phyloP scores from a whole-genome alignment of 139 green algal genomes.

The Mesostigma viride region DNA sequence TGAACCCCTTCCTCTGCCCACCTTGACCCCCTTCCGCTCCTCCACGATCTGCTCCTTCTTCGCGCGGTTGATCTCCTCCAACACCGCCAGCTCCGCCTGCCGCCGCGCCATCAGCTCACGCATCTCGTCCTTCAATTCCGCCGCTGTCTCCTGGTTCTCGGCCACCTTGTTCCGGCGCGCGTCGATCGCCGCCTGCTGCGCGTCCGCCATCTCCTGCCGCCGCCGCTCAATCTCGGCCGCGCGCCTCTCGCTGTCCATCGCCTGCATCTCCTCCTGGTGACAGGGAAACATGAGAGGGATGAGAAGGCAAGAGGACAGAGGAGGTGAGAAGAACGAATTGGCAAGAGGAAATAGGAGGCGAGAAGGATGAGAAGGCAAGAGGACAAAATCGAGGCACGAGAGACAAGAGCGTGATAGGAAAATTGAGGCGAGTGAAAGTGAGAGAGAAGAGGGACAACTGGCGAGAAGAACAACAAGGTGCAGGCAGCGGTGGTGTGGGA shows the following conservation, averaged over 20 bases:
- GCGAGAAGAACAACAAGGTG: too few species aligned
- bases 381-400: too few species aligned
- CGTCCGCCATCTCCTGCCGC: slow-evolving; percentile 41
- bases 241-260: slow-evolving; percentile 36
- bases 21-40: slow-evolving; percentile 31
- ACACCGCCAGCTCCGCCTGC: slow-evolving; percentile 30
- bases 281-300: too few species aligned
- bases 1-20: too few species aligned
- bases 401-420: too few species aligned
- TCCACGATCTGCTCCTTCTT: slow-evolving; percentile 30
- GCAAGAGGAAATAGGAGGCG: too few species aligned
- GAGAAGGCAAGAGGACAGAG: too few species aligned
- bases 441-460: too few species aligned
- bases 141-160: background rate
- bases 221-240: slow-evolving; percentile 38
- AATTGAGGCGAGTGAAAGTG: too few species aligned
- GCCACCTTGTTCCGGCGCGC: slow-evolving; percentile 27
- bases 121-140: background rate
- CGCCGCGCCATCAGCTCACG: slow-evolving; percentile 33
- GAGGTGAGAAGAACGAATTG: too few species aligned
- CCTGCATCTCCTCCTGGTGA: slow-evolving; percentile 27
- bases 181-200: slow-evolving; percentile 34
- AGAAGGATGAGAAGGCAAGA: too few species aligned
- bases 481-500: too few species aligned
- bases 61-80: slow-evolving; percentile 10